Percentiles rank a stretch among this genome's conserved stretches.
phyloP scores from a whole-genome alignment of 805 yeast genomes.

The Ogataea paradorogensis region DNA sequence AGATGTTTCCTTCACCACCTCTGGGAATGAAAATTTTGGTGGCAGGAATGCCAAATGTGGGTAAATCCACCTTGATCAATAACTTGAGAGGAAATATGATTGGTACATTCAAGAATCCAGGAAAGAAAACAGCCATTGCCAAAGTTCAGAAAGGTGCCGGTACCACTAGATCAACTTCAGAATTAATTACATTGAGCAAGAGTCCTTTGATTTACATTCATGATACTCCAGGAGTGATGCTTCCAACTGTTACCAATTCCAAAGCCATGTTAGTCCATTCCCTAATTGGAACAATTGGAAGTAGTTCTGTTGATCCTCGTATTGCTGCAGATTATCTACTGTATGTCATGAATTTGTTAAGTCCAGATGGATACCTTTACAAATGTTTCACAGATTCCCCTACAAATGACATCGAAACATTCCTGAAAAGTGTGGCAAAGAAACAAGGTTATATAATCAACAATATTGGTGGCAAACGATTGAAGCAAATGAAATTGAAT shows the following conservation, averaged over 20 bases:
- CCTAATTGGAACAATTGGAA: constrained; percentile 71
- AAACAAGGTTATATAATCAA: constrained; percentile 29
- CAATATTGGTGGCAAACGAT: background rate
- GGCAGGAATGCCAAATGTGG: constrained; percentile 97
- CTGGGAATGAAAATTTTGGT: constrained; percentile 74
- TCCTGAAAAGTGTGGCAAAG: constrained; percentile 49
- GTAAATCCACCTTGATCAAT: constrained; percentile 86
- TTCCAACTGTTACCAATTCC: constrained; percentile 65
- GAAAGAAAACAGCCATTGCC: constrained; percentile 60
- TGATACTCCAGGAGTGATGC: constrained; percentile 91
- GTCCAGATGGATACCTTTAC: constrained; percentile 44
- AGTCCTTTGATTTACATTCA: constrained; percentile 66
- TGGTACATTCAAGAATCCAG: background rate
- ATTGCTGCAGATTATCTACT: constrained; percentile 83
- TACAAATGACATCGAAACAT: constrained; percentile 64
- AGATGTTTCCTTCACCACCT: constrained; percentile 71
- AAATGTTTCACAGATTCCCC: constrained; percentile 51
- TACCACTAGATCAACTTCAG: constrained; percentile 77
- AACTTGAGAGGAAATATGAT: constrained; percentile 46
- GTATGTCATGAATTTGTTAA: constrained; percentile 66
- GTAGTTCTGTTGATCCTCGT: constrained; percentile 72
- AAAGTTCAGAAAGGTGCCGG: constrained; percentile 87
- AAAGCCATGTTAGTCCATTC: constrained; percentile 74
- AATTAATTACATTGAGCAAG: constrained; percentile 59
- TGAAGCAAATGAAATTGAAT: background rate